Base-by-base conservation (phyloP, 2,329 filamentous ascomycete genomes). In the Fusarium sp. region DNA sequence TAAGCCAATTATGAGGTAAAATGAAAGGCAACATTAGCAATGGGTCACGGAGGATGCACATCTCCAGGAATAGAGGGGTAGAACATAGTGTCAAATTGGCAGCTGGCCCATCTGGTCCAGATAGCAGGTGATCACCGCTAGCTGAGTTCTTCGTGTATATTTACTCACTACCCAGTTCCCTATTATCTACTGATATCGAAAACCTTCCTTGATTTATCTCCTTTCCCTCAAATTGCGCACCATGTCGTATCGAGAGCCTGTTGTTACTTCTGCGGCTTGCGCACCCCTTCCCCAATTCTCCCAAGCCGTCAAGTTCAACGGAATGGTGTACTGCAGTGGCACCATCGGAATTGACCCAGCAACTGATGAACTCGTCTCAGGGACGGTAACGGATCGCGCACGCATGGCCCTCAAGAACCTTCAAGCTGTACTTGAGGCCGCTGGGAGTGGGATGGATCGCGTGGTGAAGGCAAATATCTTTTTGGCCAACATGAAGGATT, bases 301-400 rank as follows among this genome's bases (percentile, higher is more conserved):
- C 5, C 89, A 92, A 78, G 90, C 89, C 52, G 85, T 92, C 76
- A 86, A 89, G 72, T 86, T 87, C 81, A 90, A 91, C 77, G 91
- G 91, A 77, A 89, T 92, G 80, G 89, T 94, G 27, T 94, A 92
- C 84, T 92, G 91, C 84, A 92, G 90, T 3, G 92, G 91, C 31
- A 86, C 86, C 70, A 85, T 93, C 40, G 89, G 88, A 2, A 58
- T 58, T n/a, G 54, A 58, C 20, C 54, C 54, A 18, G 14, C 3
- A 27, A 58, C 54, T 7, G 33, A 58, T 2, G 54, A 38, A n/a
- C 33, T 58, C 6, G 54, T 58, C 33, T 11, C 20, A 8, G 54
- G 54, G 1, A 38, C 33, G 16, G 33, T 38, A 1, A 58, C 54
- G 2, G 54, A 58, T n/a, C 54, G 54, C 14, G 33, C 54, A 35